Base-by-base conservation (phyloP, 2,329 filamentous ascomycete species). In the Phyllosticta paracitricarpa region DNA sequence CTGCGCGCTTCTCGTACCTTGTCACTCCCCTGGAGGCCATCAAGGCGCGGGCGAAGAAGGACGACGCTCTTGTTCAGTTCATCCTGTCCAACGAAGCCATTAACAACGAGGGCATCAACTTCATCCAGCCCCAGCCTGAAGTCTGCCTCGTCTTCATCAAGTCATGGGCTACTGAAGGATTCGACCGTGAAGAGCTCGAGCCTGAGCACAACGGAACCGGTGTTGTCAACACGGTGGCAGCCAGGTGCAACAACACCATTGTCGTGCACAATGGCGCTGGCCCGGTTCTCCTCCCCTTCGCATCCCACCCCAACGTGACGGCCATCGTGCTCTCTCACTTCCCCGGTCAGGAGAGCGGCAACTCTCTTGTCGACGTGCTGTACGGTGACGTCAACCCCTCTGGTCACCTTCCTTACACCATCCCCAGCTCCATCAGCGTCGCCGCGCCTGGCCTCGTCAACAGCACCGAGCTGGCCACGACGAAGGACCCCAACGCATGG, bases 121-220 rank as follows among this genome's bases (percentile, higher is more conserved):
- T 6, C 68, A 68, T 10, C n/a, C 2, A 2, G 57, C 64, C 66
- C 12, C 24, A 9, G 22, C 74, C 77, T 7, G 75, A 78, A 8
- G 80, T 83, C 12, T 78, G 65, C 70, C 73, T 85, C 22, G 82
- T 85, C 33, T 82, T 85, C 71, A 73, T 85, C 62, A 86, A 85
- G 80, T 81, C 69, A 10, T 80, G 72, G 70, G 77, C 78, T 0
- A 70, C 72, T 2, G 79, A 81, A 67, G 77, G 73, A 56, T 68
- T 64, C 19, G 79, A 81, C 64, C 72, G 79, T 26, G 61, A 62
- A 4, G 67, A 68, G 7, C 68, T 80, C 7, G 66, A 70, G 24
- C 67, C 73, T 14, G 76, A 78, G 65, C 78, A 75, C 72, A 71
- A 80, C 62, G 69, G 59, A 58, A 61, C 58, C 2, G 62, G 54